Base-by-base conservation (phyloP, 2,329 filamentous ascomycete species). In the Neonectria neomacrospora region DNA sequence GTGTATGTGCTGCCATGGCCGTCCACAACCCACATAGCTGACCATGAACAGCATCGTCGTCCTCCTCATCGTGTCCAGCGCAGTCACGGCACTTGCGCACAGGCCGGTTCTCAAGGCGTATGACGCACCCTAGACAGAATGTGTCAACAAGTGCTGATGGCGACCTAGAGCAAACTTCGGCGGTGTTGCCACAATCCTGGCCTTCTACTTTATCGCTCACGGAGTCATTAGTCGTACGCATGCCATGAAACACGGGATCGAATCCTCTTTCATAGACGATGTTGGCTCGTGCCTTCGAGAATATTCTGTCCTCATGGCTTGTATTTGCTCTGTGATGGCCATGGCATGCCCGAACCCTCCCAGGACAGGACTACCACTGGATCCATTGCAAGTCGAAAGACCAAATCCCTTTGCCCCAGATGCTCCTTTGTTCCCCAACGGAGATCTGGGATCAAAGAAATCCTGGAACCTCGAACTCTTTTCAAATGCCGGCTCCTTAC, bases 101-200 rank as follows among this genome's bases (percentile, higher is more conserved):
- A 60, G 47, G 41, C 39, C 54, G 18, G 37, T 62, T 5, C 65
- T 72, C 26, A 54, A 66, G 63, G 62, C 64, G 70, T 72, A 72
- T 58, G 70, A 64, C 52, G 61, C 42, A 32, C 20, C 30, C 60
- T 42, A 20, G 16, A 41, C 32, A 22, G 37, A 51, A 39, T 32
- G 28, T 32, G 47, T 37, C 50, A 32, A 28, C 23, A 28, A 45
- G 52, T 68, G 64, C 70, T 72, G 54, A 72, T 53, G 42, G 20
- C 22, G 22, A 39, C 39, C 23, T 44, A 72, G 70, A 67, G 58
- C 52, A 30, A 67, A 66, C 34, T 63, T 72, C 53, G 59, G 51
- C 26, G 51, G 42, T 28, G 42, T 70, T 23, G 61, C 62, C 26
- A 34, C 51, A 5, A 16, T 63, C 39, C 23, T 62, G 28, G 63